Evolutionary conservation across 495 filamentous ascomycete genomes (phyloP), one percentile per base, ranked within the genome.

Genomic region (Hyaloscypha bicolor): DNA sequence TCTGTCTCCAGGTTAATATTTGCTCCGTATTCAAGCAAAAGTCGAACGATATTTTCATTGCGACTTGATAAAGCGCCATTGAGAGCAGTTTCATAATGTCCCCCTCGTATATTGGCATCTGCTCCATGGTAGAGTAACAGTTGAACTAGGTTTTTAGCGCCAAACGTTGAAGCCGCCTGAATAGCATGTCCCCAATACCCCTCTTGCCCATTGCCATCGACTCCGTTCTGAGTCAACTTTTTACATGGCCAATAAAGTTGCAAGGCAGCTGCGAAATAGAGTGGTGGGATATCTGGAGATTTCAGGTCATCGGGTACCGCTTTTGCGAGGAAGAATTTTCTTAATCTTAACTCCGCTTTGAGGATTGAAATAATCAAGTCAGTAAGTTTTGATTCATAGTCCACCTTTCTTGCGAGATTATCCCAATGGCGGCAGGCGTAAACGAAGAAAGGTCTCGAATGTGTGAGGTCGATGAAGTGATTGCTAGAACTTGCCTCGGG

Each of bases 121-220:
- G 53, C 53, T 55, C 53, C 53, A 19, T 55, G 53, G 9, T 55
- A 6, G 19, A 55, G 53, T 29, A 55, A 31, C 9, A 55, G 53
- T 19, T 55, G 9, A 3, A 55, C 53, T 2, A 55, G 9, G 4
- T n/a, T 31, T 55, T 55, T 14, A 4, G 4, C 3, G 21, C 21
- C 53, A 25, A 6, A 4, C 21, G 4, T 2, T 4, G 53, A 25
- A 6, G 53, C 53, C 4, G 53, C 53, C 8, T 55, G 53, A 55
- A 55, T 6, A 9, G 53, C 53, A 29, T 6, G 9, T 3, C 9
- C 21, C 4, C 5, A 14, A 0, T 56, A 8, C 5, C 53, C 53
- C 6, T n/a, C 53, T 56, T 56, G 53, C 9, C 5, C 21, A n/a
- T 56, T 56, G 53, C 8, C 53, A 30, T 25, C 19, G 1, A n/a